Evolutionary conservation across 306 rosid species (phyloP), one percentile per base, ranked within the genome.

Genomic region (Crotalaria pallida): DNA sequence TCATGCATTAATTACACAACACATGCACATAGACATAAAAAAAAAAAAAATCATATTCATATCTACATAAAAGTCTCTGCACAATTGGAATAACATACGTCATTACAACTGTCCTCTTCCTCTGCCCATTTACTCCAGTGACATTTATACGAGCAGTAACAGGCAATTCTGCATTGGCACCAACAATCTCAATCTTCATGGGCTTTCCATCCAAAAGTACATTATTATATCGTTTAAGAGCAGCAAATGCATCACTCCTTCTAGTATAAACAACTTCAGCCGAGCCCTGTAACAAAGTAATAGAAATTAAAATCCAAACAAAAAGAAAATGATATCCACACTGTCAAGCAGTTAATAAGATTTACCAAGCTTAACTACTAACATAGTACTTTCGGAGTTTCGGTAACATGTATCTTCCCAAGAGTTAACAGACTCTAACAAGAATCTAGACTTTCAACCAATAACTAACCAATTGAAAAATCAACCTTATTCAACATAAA

Each of bases 241-340:
- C 99, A 51, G 97, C 92, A 84, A 94, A 94, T 43, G 97, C 99
- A 63, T 88, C 97, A 86, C 97, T 88, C 85, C 99, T 80, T 73
- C 92, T 88, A n/a, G 87, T 81, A 58, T 94, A 94, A 56, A 91
- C 95, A 71, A 94, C 97, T 77, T 94, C 99, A 57, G 99, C 97
- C 0, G 99, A 88, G 18, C 99, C 99, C 99, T 94, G 85, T 41
- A 72, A 65, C 29, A 58, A 36, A 65, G 43, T 27, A 38, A 19
- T 21, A 62, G 17, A 38, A 58, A 48, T 53, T 47, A 29, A 52
- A 6, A 23, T n/a, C 27, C 15, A 68, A 15, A 2, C 17, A n/a
- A n/a, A 66, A 57, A 22, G 45, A 50, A 7, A 6, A 47, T 16
- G 41, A 11, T 6, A 77, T 57, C 10, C 7, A 26, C 15, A 65